These are phyloP conservation scores for Nicotiana benthamiana DNA, from an alignment of 257 asterid genomes.

Conservation along the genomic window DNA sequence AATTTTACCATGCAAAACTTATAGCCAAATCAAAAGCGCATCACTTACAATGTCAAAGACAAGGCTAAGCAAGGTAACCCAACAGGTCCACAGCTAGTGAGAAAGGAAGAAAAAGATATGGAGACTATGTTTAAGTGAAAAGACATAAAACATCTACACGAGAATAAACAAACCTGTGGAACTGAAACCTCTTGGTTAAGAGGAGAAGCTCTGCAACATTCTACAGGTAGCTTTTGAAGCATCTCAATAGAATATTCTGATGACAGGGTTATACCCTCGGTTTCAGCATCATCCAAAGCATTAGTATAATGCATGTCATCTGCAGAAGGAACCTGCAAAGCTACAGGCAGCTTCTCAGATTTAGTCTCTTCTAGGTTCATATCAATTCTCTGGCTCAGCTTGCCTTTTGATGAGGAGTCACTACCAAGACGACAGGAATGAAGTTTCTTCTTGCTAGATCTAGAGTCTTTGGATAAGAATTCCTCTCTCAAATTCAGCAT, in stretches of 20 bases:
- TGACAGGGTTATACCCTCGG: slow-evolving; percentile 28
- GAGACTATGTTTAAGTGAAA: background rate
- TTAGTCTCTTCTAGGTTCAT: slow-evolving; percentile 23
- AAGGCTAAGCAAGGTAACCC: background rate
- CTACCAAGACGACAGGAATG: slow-evolving; percentile 24
- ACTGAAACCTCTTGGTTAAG: slow-evolving; percentile 19
- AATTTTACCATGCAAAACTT: background rate
- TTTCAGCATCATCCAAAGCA: slow-evolving; percentile 29
- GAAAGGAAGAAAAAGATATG: background rate
- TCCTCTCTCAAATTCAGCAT: slow-evolving; percentile 28
- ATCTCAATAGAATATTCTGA: slow-evolving; percentile 22
- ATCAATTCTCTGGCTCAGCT: slow-evolving; percentile 25
- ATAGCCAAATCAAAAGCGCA: background rate
- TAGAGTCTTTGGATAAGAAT: slow-evolving; percentile 23
- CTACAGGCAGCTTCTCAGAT: slow-evolving; percentile 23
- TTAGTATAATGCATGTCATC: slow-evolving; percentile 13
- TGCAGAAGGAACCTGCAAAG: slow-evolving; percentile 17
- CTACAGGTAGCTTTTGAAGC: slow-evolving; percentile 21
- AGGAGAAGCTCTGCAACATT: slow-evolving; percentile 18
- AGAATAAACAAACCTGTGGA: slow-evolving; percentile 41
- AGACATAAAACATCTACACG: background rate
- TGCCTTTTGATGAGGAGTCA: slow-evolving; percentile 33
- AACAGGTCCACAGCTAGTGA: background rate
- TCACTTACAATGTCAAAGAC: background rate
- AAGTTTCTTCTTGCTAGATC: slow-evolving; percentile 35